Evolutionary conservation across 2,329 filamentous ascomycete species (phyloP), one percentile per base, ranked within the genome.

Genomic region (Neopestalotiopsis sp.): DNA sequence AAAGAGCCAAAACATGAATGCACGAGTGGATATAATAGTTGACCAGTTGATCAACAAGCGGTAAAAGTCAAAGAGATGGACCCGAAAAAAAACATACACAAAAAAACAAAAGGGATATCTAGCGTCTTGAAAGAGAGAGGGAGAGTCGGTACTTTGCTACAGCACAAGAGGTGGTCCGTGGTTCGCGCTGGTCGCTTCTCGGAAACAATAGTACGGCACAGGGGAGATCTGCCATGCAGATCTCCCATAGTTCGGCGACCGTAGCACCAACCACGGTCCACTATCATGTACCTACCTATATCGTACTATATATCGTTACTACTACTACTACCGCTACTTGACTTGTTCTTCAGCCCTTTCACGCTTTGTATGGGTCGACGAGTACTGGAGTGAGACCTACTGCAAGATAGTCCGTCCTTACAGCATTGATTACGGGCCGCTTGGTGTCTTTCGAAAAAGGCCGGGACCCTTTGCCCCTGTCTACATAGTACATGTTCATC

Each of bases 201-300:
- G 32, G 52, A 57, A 65, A 66, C 45, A 40, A 38, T 42, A 66
- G 30, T 66, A 66, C 52, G 30, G 49, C 49, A 49, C 38, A 66
- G 32, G 57, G 66, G 20, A 62, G 66, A 67, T 67, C 66, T 62
- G 45, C 45, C 45, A 52, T 52, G 45, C 45, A 52, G 45, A 52
- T 52, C 45, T 52, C 40, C 66, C 66, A 67, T 67, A 52, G 59
- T 63, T 57, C 66, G 58, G 59, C 59, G 45, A 63, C 66, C 65
- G 34, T 20, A 67, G 65, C 58, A 60, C 58, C 45, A 38, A 42
- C 64, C 56, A 66, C 30, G 24, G 24, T 28, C 24, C 24, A 28
- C 57, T 10, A 38, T 10, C 34, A 7, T 9, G 34, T 38, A 38
- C 34, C 34, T 38, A 7, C 10, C 34, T 38, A 6, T 38, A 38